Evolutionary conservation across 306 rosid species (phyloP).

Genomic region (Mimosa bimucronata): DNA sequence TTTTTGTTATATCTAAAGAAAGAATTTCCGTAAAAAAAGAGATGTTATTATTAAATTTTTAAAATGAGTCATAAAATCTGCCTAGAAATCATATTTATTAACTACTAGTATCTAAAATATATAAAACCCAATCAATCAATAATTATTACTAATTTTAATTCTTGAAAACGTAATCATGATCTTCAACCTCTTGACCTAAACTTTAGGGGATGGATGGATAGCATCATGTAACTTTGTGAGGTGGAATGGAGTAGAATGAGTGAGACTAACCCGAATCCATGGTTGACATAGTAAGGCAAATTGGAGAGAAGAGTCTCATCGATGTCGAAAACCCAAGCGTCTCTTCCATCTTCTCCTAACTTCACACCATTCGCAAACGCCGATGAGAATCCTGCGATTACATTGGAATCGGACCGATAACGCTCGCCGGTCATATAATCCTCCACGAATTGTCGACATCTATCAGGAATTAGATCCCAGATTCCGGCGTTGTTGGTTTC

Average conservation of each 20-base stretch:
- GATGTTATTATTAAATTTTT: neutral
- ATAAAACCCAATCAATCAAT: neutral
- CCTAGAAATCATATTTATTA: neutral
- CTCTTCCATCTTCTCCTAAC: constrained; percentile 54
- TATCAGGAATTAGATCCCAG: constrained; percentile 59
- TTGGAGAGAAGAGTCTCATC: constrained; percentile 87
- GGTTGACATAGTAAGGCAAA: constrained; percentile 55
- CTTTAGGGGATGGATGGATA: neutral
- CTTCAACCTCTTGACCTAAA: neutral
- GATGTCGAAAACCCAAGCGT: constrained; percentile 87
- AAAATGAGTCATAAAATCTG: neutral
- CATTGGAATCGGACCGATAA: constrained; percentile 53
- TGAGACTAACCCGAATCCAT: constrained; percentile 68
- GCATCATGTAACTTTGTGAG: neutral
- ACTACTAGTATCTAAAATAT: no score
- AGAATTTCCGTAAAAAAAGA: neutral
- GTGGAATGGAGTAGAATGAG: neutral
- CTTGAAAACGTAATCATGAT: neutral
- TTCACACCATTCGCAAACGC: constrained; percentile 46
- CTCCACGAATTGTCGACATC: constrained; percentile 54
- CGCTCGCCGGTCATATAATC: constrained; percentile 61
- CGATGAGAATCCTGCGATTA: constrained; percentile 43
- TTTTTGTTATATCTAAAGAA: neutral
- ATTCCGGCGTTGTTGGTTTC: constrained; percentile 76
- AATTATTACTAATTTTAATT: neutral